Conservation (phyloP, 2,329 filamentous ascomycete species). For the Graphiopsis chlorocephala region DNA sequence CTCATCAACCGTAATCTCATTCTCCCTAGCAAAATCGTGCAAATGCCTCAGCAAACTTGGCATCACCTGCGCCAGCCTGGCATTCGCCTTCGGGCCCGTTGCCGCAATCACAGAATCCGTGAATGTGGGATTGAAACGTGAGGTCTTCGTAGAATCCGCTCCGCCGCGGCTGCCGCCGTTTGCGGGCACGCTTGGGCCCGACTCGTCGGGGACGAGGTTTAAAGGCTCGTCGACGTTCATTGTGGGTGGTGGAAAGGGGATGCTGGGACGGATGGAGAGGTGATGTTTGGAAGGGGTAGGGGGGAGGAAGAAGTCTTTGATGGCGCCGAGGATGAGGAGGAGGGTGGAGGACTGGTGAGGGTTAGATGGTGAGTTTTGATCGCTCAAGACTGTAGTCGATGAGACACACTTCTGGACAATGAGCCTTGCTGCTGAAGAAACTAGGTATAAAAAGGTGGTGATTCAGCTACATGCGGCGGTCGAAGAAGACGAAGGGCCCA, state of each 20-base stretch:
- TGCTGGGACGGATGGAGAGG: not conserved
- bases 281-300: not conserved
- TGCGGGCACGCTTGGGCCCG: not conserved
- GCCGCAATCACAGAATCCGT: constrained; percentile 37
- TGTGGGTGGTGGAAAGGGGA: not conserved
- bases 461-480: not conserved
- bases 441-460: not conserved
- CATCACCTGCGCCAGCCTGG: constrained; percentile 41
- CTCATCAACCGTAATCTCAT: constrained; percentile 58
- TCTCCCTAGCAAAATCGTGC: constrained; percentile 59
- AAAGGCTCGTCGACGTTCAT: constrained; percentile 3
- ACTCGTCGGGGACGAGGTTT: constrained; percentile 7
- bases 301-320: constrained; percentile 17
- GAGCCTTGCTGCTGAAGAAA: not conserved
- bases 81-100: constrained; percentile 36
- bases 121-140: constrained; percentile 32
- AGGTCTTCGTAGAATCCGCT: not conserved
- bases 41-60: constrained; percentile 53
- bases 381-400: too few relatives aligned
- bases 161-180: not conserved
- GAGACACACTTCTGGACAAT: not conserved
- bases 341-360: constrained; percentile 13
- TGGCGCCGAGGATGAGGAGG: constrained; percentile 7
- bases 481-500: not conserved
- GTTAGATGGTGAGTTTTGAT: not conserved